Percentiles rank a stretch among this genome's conserved stretches.
Conservation (phyloP, 2,329 filamentous ascomycete species). For the Harringtonia aguacate region DNA sequence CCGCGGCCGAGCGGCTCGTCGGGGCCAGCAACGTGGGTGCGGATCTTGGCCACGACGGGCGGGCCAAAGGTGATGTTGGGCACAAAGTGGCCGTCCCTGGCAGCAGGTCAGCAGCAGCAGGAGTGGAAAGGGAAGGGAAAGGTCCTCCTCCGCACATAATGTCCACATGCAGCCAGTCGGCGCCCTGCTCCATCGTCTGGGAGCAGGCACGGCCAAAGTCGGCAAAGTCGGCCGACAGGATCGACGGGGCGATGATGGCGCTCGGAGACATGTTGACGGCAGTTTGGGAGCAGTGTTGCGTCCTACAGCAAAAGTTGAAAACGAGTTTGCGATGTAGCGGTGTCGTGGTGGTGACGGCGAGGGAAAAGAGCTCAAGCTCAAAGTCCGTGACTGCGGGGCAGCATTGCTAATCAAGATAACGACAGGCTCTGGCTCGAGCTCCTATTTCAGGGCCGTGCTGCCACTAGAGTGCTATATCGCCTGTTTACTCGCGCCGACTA, state of each 20-base stretch:
- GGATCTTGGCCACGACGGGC: slow-evolving; percentile 89
- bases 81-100: slow-evolving; percentile 95
- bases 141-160: slow-evolving; percentile 56
- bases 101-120: background rate
- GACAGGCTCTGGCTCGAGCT: no score
- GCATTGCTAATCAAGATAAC: no score
- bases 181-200: slow-evolving; percentile 73
- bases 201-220: slow-evolving; percentile 78
- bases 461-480: no score
- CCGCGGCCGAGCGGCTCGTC: slow-evolving; percentile 59
- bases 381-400: no score
- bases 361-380: background rate
- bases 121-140: background rate
- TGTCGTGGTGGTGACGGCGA: background rate
- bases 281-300: no score
- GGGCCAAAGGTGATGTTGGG: slow-evolving; percentile 97
- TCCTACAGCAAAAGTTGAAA: background rate
- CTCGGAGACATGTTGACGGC: slow-evolving; percentile 60
- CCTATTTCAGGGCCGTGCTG: no score
- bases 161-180: slow-evolving; percentile 91
- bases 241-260: slow-evolving; percentile 96
- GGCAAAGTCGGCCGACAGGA: slow-evolving; percentile 93
- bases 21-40: slow-evolving; percentile 63
- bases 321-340: background rate
- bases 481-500: no score